Conservation (phyloP, 2,329 filamentous ascomycete genomes). For the Blastomyces gilchristii region DNA sequence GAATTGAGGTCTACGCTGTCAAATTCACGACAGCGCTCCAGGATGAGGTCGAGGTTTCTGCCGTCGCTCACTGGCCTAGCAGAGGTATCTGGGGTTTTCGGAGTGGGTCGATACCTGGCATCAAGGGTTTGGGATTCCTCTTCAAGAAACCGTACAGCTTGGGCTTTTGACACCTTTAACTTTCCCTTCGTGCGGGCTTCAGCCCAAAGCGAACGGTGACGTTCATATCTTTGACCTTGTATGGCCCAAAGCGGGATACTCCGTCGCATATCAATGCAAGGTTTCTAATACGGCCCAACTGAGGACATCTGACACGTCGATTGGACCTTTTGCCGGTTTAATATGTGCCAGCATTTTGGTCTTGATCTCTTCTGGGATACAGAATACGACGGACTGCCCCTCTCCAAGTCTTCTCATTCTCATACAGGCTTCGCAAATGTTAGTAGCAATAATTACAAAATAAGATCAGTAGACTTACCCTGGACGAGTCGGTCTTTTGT, state of each 20-base stretch:
- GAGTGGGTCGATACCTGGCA: constrained; percentile 13
- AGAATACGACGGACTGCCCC: constrained; percentile 54
- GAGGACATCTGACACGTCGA: constrained; percentile 47
- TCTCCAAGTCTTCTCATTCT: constrained; percentile 56
- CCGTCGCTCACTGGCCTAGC: too few relatives aligned
- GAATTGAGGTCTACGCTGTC: constrained; percentile 23
- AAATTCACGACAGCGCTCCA: constrained; percentile 22
- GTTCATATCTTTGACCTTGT: constrained; percentile 37
- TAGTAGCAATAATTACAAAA: constrained; percentile 42
- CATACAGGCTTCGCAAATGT: constrained; percentile 47
- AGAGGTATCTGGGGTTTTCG: constrained; percentile 17
- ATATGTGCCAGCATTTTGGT: constrained; percentile 37
- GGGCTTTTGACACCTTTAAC: constrained; percentile 37
- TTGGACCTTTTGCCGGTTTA: constrained; percentile 13
- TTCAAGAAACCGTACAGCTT: constrained; percentile 7
- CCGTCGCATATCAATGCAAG: constrained; percentile 37
- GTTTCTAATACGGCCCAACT: constrained; percentile 51
- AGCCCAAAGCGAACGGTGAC: constrained; percentile 9
- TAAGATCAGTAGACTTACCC: constrained; percentile 46
- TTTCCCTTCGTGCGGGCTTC: neutral
- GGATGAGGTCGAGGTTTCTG: neutral
- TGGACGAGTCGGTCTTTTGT: constrained; percentile 62
- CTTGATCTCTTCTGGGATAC: constrained; percentile 48
- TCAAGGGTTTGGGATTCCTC: constrained; percentile 6
- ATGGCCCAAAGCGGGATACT: constrained; percentile 49